Percentiles rank a stretch among this genome's conserved stretches.
phyloP scores from a whole-genome alignment of 257 asterid genomes.

The Solanum chaucha region DNA sequence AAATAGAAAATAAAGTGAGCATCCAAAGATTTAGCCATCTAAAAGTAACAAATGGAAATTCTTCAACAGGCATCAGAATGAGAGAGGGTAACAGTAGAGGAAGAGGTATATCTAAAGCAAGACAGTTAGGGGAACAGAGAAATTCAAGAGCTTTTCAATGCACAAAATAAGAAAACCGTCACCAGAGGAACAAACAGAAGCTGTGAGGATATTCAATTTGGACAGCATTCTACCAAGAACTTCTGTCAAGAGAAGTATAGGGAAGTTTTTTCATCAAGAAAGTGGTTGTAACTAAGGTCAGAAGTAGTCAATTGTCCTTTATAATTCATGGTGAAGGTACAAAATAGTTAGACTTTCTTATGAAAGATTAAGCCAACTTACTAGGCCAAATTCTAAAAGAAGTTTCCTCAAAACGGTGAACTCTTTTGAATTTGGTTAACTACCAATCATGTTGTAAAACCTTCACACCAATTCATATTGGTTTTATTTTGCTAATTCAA shows the following conservation, averaged over 20 bases:
- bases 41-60: not conserved
- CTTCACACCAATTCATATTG: not conserved
- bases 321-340: not conserved
- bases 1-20: not conserved
- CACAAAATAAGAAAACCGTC: not conserved
- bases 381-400: not conserved
- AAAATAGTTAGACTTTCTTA: not conserved
- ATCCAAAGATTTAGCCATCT: not conserved
- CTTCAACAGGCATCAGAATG: not conserved
- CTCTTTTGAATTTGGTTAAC: not conserved
- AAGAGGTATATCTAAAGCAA: not conserved
- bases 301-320: not conserved
- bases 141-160: not conserved
- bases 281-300: not conserved
- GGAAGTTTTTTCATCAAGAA: not conserved
- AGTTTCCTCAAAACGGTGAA: not conserved
- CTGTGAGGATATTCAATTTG: not conserved
- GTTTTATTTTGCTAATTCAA: not conserved
- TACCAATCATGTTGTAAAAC: not conserved
- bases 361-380: not conserved
- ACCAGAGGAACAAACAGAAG: not conserved
- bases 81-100: not conserved
- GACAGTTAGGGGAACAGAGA: not conserved
- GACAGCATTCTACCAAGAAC: not conserved
- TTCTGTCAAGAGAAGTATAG: not conserved